These are phyloP conservation scores for Chondrus crispus DNA, from an alignment of 23 red algal genomes.

Conservation along the genomic window DNA sequence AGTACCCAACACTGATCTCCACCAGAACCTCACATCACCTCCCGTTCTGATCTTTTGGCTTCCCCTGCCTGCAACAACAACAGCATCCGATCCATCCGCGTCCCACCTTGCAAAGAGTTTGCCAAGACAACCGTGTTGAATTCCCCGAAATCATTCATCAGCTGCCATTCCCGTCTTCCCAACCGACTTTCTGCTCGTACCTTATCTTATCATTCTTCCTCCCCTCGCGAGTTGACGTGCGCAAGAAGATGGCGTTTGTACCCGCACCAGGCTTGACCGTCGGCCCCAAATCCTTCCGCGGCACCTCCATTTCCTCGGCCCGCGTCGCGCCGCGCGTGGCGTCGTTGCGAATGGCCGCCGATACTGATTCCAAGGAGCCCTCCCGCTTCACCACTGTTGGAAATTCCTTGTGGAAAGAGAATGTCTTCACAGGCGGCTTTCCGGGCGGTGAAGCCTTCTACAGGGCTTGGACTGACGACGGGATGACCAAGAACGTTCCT, in stretches of 20 bases:
- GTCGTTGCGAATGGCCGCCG: background rate
- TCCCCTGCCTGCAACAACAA: no score
- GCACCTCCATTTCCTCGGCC: background rate
- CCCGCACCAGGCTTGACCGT: background rate
- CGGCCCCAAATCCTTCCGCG: background rate
- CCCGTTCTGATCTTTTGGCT: no score
- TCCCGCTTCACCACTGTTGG: background rate
- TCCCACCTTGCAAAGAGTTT: no score
- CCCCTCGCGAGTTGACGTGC: no score
- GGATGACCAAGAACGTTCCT: slow-evolving; percentile 51
- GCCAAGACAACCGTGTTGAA: no score
- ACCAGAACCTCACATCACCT: no score
- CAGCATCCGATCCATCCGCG: no score
- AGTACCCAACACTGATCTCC: no score
- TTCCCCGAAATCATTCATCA: no score
- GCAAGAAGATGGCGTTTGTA: background rate
- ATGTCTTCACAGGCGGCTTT: slow-evolving; percentile 70
- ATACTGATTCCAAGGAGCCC: background rate
- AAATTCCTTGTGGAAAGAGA: slow-evolving; percentile 48
- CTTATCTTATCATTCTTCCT: no score
- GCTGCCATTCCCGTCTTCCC: no score
- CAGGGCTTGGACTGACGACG: slow-evolving; percentile 73
- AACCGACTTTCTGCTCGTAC: no score
- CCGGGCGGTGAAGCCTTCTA: slow-evolving; percentile 79
- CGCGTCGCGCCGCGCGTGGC: background rate